Conservation (phyloP, 768 basidiomycete species). For the Multifurca ochricompacta region DNA sequence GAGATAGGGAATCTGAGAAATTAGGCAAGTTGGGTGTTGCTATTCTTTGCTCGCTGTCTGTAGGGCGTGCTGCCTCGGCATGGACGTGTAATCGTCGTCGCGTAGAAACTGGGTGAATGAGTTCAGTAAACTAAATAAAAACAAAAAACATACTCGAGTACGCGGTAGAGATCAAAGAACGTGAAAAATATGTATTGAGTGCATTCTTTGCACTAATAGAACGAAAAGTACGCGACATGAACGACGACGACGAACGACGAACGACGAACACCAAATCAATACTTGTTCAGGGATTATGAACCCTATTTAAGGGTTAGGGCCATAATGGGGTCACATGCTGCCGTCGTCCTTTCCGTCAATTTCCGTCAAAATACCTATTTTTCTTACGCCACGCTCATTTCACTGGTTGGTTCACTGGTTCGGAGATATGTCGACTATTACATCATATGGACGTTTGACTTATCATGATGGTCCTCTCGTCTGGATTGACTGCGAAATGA, state of each 20-base stretch:
- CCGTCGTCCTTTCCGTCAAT: too few species aligned
- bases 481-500: slow-evolving; percentile 89
- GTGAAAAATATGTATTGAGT: not conserved
- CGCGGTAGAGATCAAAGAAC: not conserved
- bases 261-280: not conserved
- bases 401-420: not conserved
- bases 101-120: slow-evolving; percentile 2
- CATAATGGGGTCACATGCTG: not conserved
- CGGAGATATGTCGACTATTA: slow-evolving; percentile 4
- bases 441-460: not conserved
- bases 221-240: slow-evolving; percentile 12
- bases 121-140: not conserved
- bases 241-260: not conserved
- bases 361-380: too few species aligned
- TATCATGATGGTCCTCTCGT: slow-evolving; percentile 61
- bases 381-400: not conserved
- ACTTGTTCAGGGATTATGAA: not conserved
- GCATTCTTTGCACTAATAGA: not conserved
- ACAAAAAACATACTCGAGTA: not conserved
- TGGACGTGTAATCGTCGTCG: slow-evolving; percentile 6
- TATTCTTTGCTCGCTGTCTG: not conserved
- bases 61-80: not conserved
- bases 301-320: slow-evolving; percentile 8
- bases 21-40: not conserved
- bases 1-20: slow-evolving; percentile 26